A percentile compares a stretch with the other conserved stretches of the same genome.
Conservation (phyloP, 352 stramenopile species). For the Thalassiosira hispida region DNA sequence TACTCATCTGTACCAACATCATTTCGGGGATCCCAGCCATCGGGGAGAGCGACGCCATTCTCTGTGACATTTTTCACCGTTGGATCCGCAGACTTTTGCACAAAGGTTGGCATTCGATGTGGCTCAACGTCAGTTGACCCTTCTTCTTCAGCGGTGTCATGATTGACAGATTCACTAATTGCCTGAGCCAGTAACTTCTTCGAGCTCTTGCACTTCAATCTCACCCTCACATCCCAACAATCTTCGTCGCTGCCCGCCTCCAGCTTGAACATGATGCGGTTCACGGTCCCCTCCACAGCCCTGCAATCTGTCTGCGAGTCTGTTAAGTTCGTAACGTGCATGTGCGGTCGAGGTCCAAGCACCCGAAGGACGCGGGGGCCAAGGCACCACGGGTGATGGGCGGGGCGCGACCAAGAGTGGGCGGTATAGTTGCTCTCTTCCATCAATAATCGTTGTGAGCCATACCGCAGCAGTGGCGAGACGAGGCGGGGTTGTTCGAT, state of each 20-base stretch:
- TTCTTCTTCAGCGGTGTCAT: neutral
- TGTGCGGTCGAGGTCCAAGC: constrained; percentile 57
- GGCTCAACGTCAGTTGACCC: constrained; percentile 21
- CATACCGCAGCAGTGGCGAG: constrained; percentile 38
- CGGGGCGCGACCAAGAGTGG: constrained; percentile 67
- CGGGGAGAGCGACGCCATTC: constrained; percentile 47
- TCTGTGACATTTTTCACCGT: constrained; percentile 1
- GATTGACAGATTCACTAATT: neutral
- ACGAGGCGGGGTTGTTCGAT: constrained; percentile 30
- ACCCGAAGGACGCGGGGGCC: constrained; percentile 77
- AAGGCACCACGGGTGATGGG: constrained; percentile 53
- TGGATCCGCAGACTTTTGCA: constrained; percentile 43
- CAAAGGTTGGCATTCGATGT: constrained; percentile 31
- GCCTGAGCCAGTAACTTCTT: constrained; percentile 4
- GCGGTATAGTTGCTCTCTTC: constrained; percentile 80
- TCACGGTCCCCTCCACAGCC: constrained; percentile 79
- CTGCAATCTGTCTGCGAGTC: constrained; percentile 55
- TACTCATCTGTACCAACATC: constrained; percentile 44
- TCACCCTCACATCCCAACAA: constrained; percentile 65
- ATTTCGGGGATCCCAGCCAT: constrained; percentile 62
- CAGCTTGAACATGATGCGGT: constrained; percentile 74
- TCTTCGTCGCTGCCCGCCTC: constrained; percentile 54
- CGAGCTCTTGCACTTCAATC: constrained; percentile 35
- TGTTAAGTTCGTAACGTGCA: constrained; percentile 74
- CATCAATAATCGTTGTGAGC: constrained; percentile 48